Evolutionary conservation across 2,329 filamentous ascomycete species (phyloP).

Genomic region (Cordyceps farinosa): DNA sequence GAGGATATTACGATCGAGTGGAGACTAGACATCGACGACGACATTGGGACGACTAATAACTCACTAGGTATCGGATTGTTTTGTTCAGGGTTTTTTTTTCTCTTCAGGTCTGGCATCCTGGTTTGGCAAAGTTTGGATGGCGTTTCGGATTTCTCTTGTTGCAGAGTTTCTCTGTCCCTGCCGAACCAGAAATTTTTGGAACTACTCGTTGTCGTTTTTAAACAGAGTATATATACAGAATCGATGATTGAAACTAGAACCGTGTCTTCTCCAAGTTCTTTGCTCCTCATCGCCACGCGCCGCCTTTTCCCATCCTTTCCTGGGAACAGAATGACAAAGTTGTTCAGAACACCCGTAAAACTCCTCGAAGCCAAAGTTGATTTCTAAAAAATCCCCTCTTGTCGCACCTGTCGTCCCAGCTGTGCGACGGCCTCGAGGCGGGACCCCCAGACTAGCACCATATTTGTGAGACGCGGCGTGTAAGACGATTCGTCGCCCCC

Average conservation of each 20-base stretch:
- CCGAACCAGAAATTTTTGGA: no score
- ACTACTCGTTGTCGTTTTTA: no score
- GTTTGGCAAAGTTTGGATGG: not conserved
- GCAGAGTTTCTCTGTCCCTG: no score
- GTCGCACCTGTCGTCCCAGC: conserved; percentile 12
- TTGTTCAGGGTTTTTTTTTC: not conserved
- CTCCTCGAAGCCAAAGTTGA: no score
- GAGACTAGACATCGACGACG: not conserved
- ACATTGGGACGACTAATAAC: not conserved
- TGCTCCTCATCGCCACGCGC: no score
- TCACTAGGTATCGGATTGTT: not conserved
- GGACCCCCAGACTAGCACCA: not conserved
- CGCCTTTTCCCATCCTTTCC: no score
- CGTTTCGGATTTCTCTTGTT: not conserved
- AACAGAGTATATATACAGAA: no score
- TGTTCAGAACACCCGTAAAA: no score
- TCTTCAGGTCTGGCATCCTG: not conserved
- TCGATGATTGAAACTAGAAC: no score
- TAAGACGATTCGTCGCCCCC: conserved; percentile 5
- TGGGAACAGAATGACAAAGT: no score
- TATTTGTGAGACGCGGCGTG: conserved; percentile 12
- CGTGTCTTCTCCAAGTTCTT: no score
- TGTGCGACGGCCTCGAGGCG: not conserved
- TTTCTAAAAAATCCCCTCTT: not conserved
- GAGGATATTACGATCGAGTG: conserved; percentile 4